A percentile compares a stretch with the other conserved stretches of the same genome.
These are phyloP conservation scores for Syncephalastrum contaminatum DNA, from an alignment of 371 early-diverging fungal species.

Conservation along the genomic window DNA sequence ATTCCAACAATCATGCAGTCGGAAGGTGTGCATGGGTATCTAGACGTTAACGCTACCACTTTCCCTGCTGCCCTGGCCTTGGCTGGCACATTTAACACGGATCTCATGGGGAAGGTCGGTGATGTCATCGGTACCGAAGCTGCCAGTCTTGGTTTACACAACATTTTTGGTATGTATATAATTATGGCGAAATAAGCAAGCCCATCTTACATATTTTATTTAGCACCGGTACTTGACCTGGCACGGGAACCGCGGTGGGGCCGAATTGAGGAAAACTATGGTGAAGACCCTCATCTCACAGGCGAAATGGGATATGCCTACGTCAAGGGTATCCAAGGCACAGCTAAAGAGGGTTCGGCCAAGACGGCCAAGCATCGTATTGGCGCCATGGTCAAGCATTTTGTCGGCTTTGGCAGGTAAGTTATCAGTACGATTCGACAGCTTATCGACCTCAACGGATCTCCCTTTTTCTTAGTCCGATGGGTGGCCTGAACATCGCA, in stretches of 20 bases:
- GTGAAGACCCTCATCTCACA: slow-evolving; percentile 20
- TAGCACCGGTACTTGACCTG: slow-evolving; percentile 24
- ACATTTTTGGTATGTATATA: slow-evolving; percentile 15
- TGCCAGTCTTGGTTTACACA: slow-evolving; percentile 14
- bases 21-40: slow-evolving; percentile 19
- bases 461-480: background rate
- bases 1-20: slow-evolving; percentile 24
- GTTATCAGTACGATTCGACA: background rate
- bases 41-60: slow-evolving; percentile 14
- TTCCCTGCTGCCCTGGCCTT: slow-evolving; percentile 14
- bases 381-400: slow-evolving; percentile 24
- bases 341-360: slow-evolving; percentile 6
- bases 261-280: slow-evolving; percentile 22
- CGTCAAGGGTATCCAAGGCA: slow-evolving; percentile 17
- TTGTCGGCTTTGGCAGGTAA: slow-evolving; percentile 19
- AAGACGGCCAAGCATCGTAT: slow-evolving; percentile 14
- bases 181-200: background rate
- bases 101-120: slow-evolving; percentile 12
- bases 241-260: slow-evolving; percentile 22
- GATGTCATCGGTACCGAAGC: slow-evolving; percentile 19
- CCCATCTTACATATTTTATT: background rate
- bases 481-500: slow-evolving; percentile 20
- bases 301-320: slow-evolving; percentile 22
- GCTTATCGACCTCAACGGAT: background rate
- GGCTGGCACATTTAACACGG: slow-evolving; percentile 18